Conservation (phyloP, 306 rosid genomes). For the Betula pendula region DNA sequence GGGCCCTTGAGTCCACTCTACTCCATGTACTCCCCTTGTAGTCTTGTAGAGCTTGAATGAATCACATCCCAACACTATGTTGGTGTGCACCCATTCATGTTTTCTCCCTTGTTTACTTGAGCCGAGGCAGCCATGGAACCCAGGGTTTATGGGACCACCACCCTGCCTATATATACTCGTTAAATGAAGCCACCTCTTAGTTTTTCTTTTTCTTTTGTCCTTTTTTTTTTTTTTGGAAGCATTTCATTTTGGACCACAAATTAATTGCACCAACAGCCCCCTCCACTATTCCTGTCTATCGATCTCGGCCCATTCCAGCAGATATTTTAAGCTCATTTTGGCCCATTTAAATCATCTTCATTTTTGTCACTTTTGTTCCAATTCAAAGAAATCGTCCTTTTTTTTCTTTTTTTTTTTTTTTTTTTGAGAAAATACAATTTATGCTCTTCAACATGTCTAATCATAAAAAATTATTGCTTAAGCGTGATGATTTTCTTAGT, state of each 20-base stretch:
- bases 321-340: not conserved
- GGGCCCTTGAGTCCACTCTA: constrained; percentile 1
- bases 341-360: not conserved
- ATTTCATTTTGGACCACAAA: not conserved
- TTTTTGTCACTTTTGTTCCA: too few species aligned
- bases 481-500: not conserved
- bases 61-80: constrained; percentile 35
- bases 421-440: too few species aligned
- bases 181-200: not conserved
- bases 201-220: too few species aligned
- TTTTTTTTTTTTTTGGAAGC: not conserved
- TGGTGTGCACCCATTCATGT: constrained; percentile 35
- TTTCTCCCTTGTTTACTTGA: constrained; percentile 32
- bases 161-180: constrained; percentile 16
- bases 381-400: too few species aligned
- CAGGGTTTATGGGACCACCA: constrained; percentile 24
- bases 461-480: not conserved
- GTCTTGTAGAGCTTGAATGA: constrained; percentile 7
- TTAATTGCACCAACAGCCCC: not conserved
- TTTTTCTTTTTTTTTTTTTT: too few species aligned
- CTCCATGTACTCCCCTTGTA: too few species aligned
- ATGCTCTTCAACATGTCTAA: too few species aligned
- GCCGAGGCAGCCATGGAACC: constrained; percentile 25
- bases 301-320: not conserved
- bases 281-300: not conserved